Percentiles rank a stretch among this genome's conserved stretches.
phyloP scores from a whole-genome alignment of 106 monocot species.

The Acorus gramineus region DNA sequence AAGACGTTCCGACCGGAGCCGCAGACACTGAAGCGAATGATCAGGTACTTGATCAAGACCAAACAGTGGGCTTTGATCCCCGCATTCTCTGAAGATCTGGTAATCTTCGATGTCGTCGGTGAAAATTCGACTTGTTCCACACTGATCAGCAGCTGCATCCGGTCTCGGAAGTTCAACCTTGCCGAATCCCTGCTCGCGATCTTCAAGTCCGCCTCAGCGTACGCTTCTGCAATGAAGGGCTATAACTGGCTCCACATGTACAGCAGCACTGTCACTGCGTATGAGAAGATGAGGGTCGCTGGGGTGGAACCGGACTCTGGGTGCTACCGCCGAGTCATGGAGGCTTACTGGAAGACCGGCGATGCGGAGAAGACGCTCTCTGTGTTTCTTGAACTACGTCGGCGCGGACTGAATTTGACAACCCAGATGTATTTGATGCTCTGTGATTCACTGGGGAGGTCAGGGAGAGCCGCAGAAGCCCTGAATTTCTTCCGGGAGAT shows the following conservation, averaged over 20 bases:
- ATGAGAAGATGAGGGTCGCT: slow-evolving; percentile 22
- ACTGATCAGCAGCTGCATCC: slow-evolving; percentile 41
- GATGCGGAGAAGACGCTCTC: slow-evolving; percentile 35
- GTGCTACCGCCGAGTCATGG: slow-evolving; percentile 44
- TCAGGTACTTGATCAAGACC: slow-evolving; percentile 20
- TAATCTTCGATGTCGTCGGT: slow-evolving; percentile 30
- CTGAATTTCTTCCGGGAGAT: slow-evolving; percentile 56
- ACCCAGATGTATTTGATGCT: slow-evolving; percentile 40
- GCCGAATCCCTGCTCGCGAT: slow-evolving; percentile 39
- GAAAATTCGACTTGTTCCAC: slow-evolving; percentile 19
- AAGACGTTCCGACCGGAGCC: slow-evolving; percentile 28
- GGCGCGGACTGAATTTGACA: slow-evolving; percentile 7
- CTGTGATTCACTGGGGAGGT: slow-evolving; percentile 60
- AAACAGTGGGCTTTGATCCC: slow-evolving; percentile 53
- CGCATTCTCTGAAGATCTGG: slow-evolving; percentile 34
- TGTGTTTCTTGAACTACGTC: slow-evolving; percentile 26
- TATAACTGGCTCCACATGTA: slow-evolving; percentile 95
- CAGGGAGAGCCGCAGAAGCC: slow-evolving; percentile 52
- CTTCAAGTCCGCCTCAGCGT: slow-evolving; percentile 26
- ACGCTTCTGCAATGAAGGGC: slow-evolving; percentile 43
- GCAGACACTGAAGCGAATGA: slow-evolving; percentile 19
- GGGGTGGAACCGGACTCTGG: slow-evolving; percentile 11
- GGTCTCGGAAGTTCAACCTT: slow-evolving; percentile 48
- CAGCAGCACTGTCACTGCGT: slow-evolving; percentile 36
- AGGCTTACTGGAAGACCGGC: slow-evolving; percentile 37